Base-by-base conservation (phyloP, 1,139 yeast species). In the Diutina mesorugosa region DNA sequence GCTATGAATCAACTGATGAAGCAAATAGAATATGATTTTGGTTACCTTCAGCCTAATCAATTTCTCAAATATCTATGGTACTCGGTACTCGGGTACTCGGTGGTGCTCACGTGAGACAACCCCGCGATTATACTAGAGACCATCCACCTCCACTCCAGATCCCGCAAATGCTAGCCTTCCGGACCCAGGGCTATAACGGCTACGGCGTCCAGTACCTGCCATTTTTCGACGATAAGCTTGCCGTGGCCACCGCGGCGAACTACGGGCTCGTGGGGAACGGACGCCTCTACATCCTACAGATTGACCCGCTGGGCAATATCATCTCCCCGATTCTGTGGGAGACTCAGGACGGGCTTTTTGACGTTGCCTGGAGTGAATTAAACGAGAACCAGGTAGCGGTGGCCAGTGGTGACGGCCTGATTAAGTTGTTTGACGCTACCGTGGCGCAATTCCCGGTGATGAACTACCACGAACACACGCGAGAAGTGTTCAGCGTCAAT, bases 261-360 rank as follows among this genome's bases (percentile, higher is more conserved):
- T 93, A 85, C 69, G 98, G 98, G 2, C 74, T 93, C 9, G 97
- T 90, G 4, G 99, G 99, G 3, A 93, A 93, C 67, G 99, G 99
- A 3, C 78, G 89, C 60, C 73, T 93, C 38, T 85, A 75, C 63
- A 74, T 91, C 1, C 72, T 91, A 46, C 82, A 82, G 56, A 86
- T 93, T 56, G 81, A 79, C 55, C 80, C 83, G 9, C 73, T 76
- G 59, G 98, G 98, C 0, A 66, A 66, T 26, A 78, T 89, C 28
- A 64, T 66, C 6, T 79, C 79, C 51, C 84, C 82, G 57, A 72
- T 78, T 4, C 71, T 78, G 16, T 91, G 90, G 75, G 91, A 90
- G 60, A 91, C 98, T 1, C 97, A 91, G 68, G 99, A 93, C 69
- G 96, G 97, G 5, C 72, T 91, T 28, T 90, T 89, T 66, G 96